A percentile compares a stretch with the other conserved stretches of the same genome.
Evolutionary conservation across 345 rosid species (phyloP).

Genomic region (Boechera divaricarpa): DNA sequence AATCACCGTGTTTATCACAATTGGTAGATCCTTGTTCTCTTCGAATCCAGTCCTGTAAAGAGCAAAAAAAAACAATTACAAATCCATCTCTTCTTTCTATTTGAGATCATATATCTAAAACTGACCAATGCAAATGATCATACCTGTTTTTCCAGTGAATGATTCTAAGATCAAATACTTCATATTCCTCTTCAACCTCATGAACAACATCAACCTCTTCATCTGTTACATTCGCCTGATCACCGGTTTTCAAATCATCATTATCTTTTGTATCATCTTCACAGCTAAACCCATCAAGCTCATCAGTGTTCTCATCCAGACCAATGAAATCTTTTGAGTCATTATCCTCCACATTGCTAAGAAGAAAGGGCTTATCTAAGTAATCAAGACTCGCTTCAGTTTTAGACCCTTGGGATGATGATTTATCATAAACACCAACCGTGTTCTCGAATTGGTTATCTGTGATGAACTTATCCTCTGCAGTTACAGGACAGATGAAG

Average conservation of each 20-base stretch:
- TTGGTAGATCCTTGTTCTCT: conserved; percentile 82
- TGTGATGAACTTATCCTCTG: conserved; percentile 78
- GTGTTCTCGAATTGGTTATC: conserved; percentile 52
- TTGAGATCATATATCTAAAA: not conserved
- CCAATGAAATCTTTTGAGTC: conserved; percentile 43
- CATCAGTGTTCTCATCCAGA: conserved; percentile 39
- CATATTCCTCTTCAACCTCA: conserved; percentile 81
- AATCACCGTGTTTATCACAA: conserved; percentile 68
- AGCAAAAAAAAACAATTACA: conserved; percentile 23
- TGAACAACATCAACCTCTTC: conserved; percentile 49
- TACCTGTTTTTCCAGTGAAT: conserved; percentile 93
- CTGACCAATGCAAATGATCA: not conserved
- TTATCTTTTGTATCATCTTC: conserved; percentile 39
- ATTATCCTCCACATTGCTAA: conserved; percentile 39
- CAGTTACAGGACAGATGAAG: conserved; percentile 52
- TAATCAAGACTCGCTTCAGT: conserved; percentile 50
- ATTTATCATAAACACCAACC: conserved; percentile 44
- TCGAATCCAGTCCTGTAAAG: conserved; percentile 92
- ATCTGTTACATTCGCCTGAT: conserved; percentile 42
- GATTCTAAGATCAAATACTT: conserved; percentile 80
- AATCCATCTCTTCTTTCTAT: conserved; percentile 5
- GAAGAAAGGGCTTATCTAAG: conserved; percentile 63
- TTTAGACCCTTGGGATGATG: conserved; percentile 51
- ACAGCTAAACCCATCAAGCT: conserved; percentile 26
- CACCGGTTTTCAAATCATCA: conserved; percentile 44